phyloP scores from a whole-genome alignment of 768 basidiomycete species.

The Cystofilobasidium macerans region DNA sequence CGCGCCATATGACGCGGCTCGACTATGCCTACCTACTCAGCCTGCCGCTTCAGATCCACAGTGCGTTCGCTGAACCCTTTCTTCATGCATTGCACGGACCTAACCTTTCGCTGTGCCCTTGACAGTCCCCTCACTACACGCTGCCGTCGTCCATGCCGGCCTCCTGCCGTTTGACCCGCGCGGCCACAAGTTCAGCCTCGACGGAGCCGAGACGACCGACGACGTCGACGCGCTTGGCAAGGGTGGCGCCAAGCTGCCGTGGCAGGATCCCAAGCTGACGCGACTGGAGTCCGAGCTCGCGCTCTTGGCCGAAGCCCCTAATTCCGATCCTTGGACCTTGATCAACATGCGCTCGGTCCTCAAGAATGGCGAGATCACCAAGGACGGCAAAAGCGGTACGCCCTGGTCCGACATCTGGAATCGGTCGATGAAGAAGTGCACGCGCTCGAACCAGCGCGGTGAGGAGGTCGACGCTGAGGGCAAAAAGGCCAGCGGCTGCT shows the following conservation, averaged over 20 bases:
- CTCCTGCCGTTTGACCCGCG: slow-evolving; percentile 60
- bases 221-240: not conserved
- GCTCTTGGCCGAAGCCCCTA: slow-evolving; percentile 50
- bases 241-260: not conserved
- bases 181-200: slow-evolving; percentile 1
- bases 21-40: slow-evolving; percentile 62
- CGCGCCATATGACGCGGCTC: slow-evolving; percentile 52
- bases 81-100: not conserved
- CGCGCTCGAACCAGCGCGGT: slow-evolving; percentile 10
- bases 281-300: slow-evolving; percentile 14
- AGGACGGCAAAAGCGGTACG: slow-evolving; percentile 46
- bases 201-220: not conserved
- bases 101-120: not conserved
- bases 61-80: not conserved
- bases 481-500: slow-evolving; percentile 34
- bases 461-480: slow-evolving; percentile 44
- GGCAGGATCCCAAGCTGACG: not conserved
- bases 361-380: slow-evolving; percentile 41
- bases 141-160: slow-evolving; percentile 73
- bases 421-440: slow-evolving; percentile 35
- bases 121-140: slow-evolving; percentile 54
- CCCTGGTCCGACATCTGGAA: slow-evolving; percentile 69
- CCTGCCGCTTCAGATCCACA: slow-evolving; percentile 63
- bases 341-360: slow-evolving; percentile 60
- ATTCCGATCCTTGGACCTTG: slow-evolving; percentile 61